Evolutionary conservation across 1,139 yeast species (phyloP).

Genomic region (Diutina mesorugosa): DNA sequence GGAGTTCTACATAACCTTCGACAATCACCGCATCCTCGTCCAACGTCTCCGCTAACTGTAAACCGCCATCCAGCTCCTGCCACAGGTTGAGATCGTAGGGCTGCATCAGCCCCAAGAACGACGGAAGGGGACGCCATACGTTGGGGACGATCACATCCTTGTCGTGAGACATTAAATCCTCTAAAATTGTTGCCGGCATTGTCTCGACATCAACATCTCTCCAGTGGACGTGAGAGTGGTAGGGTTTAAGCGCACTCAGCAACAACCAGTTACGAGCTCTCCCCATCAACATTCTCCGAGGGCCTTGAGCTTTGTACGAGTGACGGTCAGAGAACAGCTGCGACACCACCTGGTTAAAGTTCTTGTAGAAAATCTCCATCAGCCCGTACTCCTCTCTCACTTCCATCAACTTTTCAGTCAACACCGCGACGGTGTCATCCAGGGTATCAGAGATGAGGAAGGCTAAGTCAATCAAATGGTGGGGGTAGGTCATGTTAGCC

Average conservation of each 20-base stretch:
- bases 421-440: slow-evolving; percentile 2
- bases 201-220: slow-evolving; percentile 45
- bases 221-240: slow-evolving; percentile 43
- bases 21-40: slow-evolving; percentile 86
- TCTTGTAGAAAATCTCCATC: slow-evolving; percentile 42
- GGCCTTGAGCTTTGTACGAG: slow-evolving; percentile 43
- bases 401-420: neutral
- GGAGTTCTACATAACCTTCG: slow-evolving; percentile 86
- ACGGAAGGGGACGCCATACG: slow-evolving; percentile 70
- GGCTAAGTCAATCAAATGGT: slow-evolving; percentile 42
- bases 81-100: slow-evolving; percentile 87
- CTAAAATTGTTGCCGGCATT: slow-evolving; percentile 36
- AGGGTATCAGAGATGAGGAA: slow-evolving; percentile 36
- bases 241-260: slow-evolving; percentile 38
- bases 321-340: slow-evolving; percentile 41
- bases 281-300: slow-evolving; percentile 40
- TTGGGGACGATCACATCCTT: slow-evolving; percentile 59
- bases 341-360: slow-evolving; percentile 40
- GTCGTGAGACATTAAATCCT: slow-evolving; percentile 42
- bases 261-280: slow-evolving; percentile 43
- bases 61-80: slow-evolving; percentile 80
- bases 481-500: slow-evolving; percentile 46
- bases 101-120: slow-evolving; percentile 53
- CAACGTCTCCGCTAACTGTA: slow-evolving; percentile 61
- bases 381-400: slow-evolving; percentile 25